Percentiles rank a stretch among this genome's conserved stretches.
Evolutionary conservation across 1,284 basidiomycete species (phyloP).

Genomic region (Apiotrichum porosum): DNA sequence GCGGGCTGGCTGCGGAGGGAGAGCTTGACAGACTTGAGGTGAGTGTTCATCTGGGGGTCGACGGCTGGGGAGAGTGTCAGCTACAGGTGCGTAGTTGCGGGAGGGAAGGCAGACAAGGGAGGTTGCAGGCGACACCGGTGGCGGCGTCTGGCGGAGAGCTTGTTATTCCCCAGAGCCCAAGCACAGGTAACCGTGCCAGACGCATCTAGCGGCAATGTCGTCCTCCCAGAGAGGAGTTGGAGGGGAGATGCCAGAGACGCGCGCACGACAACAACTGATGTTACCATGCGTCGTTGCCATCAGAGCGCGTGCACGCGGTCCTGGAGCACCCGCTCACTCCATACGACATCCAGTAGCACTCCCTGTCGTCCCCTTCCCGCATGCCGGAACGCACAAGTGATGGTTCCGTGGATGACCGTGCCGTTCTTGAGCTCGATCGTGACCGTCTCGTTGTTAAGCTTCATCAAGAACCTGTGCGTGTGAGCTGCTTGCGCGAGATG

Average conservation of each 20-base stretch:
- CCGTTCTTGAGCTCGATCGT: constrained; percentile 98
- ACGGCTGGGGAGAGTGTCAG: constrained; percentile 59
- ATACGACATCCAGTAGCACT: too few species aligned
- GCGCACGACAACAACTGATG: too few species aligned
- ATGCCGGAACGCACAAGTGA: constrained; percentile 66
- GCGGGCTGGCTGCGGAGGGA: constrained; percentile 71
- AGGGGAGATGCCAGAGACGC: too few species aligned
- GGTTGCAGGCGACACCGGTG: background rate
- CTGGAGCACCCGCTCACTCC: too few species aligned
- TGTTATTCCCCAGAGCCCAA: too few species aligned
- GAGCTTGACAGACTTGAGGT: constrained; percentile 95
- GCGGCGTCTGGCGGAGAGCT: too few species aligned
- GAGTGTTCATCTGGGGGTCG: constrained; percentile 96
- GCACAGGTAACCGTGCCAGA: too few species aligned
- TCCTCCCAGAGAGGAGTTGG: too few species aligned
- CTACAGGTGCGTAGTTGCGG: background rate
- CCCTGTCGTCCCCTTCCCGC: too few species aligned
- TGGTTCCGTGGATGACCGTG: constrained; percentile 90
- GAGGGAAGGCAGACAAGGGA: background rate
- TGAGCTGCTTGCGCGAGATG: background rate
- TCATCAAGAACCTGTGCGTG: constrained; percentile 90
- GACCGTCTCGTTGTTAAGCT: constrained; percentile 98
- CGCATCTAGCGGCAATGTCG: too few species aligned
- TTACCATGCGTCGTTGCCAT: too few species aligned
- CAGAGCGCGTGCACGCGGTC: too few species aligned